phyloP scores from a whole-genome alignment of 129 eudicot species.

The Erigeron canadensis region DNA sequence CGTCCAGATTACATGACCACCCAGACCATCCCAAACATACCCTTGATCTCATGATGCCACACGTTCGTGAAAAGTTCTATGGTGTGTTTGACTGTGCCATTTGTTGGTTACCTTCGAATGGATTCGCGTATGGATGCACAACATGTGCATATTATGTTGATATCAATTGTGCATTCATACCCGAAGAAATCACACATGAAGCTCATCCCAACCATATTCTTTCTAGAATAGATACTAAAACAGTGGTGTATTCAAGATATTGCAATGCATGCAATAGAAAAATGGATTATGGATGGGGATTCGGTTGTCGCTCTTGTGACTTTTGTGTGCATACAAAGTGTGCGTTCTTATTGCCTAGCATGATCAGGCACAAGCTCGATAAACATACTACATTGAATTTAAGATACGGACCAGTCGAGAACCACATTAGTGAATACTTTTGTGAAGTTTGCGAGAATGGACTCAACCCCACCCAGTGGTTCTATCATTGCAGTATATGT shows the following conservation, averaged over 20 bases:
- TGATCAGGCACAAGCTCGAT: conserved; percentile 11
- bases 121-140: background rate
- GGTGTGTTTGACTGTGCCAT: background rate
- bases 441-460: conserved; percentile 21
- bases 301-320: background rate
- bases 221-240: background rate
- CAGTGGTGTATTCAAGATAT: background rate
- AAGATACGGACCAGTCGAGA: conserved; percentile 7
- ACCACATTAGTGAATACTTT: conserved; percentile 5
- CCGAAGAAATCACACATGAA: conserved; percentile 13
- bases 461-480: conserved; percentile 9
- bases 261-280: background rate
- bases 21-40: background rate
- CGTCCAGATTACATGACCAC: background rate
- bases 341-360: background rate
- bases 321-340: background rate
- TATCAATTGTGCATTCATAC: conserved; percentile 23
- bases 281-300: background rate
- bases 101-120: background rate
- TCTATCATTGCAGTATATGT: background rate
- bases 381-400: background rate
- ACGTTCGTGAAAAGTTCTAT: background rate
- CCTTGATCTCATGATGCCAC: background rate
- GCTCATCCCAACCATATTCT: conserved; percentile 17
- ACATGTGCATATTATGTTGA: conserved; percentile 35